Conservation (phyloP, 352 stramenopile genomes). For the Phytophthora hibernalis region DNA sequence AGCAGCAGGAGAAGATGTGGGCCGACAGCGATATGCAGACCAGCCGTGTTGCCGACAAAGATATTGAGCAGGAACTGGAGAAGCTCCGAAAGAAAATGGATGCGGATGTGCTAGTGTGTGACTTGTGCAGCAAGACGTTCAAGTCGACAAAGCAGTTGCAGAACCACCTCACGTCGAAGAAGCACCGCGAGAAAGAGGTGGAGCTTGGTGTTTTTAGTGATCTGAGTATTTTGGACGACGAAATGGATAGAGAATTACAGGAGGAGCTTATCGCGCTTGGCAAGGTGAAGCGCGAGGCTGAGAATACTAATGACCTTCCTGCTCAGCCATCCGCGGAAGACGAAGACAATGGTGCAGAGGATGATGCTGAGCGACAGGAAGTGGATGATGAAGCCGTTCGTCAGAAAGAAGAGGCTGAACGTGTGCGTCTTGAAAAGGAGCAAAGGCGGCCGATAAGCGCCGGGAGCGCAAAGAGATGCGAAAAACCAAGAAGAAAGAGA, state of each 20-base stretch:
- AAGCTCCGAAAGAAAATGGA: constrained; percentile 74
- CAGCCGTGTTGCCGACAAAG: constrained; percentile 54
- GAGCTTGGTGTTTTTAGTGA: constrained; percentile 72
- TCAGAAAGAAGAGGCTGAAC: constrained; percentile 51
- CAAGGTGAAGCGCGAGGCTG: constrained; percentile 33
- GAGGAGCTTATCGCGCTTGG: constrained; percentile 58
- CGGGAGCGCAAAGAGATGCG: constrained; percentile 83
- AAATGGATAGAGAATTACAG: constrained; percentile 64
- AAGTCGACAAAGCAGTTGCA: constrained; percentile 85
- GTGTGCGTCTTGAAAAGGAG: constrained; percentile 71
- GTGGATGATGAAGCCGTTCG: constrained; percentile 43
- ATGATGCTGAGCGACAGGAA: constrained; percentile 37
- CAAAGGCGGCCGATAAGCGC: constrained; percentile 79
- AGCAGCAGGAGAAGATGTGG: constrained; percentile 73
- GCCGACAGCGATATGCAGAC: constrained; percentile 47
- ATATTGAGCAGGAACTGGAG: constrained; percentile 74
- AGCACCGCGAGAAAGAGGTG: constrained; percentile 79
- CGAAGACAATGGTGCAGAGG: constrained; percentile 17
- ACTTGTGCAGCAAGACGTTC: constrained; percentile 87
- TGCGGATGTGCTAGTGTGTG: constrained; percentile 71
- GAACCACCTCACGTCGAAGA: constrained; percentile 84
- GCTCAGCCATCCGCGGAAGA: constrained; percentile 8
- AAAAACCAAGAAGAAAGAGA: constrained; percentile 84
- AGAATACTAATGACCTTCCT: constrained; percentile 3
- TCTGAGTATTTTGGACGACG: constrained; percentile 63